Evolutionary conservation across 257 asterid genomes (phyloP).

Genomic region (Prunella vulgaris): DNA sequence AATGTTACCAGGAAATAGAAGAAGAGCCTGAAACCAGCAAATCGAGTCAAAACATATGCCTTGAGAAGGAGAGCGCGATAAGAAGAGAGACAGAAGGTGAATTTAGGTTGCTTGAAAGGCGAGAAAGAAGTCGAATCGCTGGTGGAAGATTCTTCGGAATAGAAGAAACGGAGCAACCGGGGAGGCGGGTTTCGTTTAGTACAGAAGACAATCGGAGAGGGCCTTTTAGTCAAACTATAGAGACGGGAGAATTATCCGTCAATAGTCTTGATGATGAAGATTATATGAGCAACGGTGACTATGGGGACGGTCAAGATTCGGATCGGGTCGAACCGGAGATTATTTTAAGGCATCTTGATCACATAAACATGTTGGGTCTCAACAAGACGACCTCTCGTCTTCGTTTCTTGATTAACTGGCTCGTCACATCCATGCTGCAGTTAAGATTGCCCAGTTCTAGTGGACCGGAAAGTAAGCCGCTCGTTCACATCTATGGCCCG

Average conservation of each 20-base stretch:
- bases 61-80: constrained; percentile 89
- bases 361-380: constrained; percentile 82
- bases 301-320: constrained; percentile 64
- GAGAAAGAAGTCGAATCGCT: constrained; percentile 69
- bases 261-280: constrained; percentile 72
- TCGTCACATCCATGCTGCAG: constrained; percentile 84
- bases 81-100: constrained; percentile 98
- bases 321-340: constrained; percentile 90
- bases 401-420: constrained; percentile 89
- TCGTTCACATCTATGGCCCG: constrained; percentile 90
- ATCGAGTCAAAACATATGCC: constrained; percentile 32
- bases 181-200: constrained; percentile 84
- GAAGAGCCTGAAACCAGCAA: constrained; percentile 50
- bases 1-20: constrained; percentile 53
- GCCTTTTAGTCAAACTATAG: constrained; percentile 45
- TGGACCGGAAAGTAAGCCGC: constrained; percentile 46
- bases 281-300: constrained; percentile 64
- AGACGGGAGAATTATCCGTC: constrained; percentile 60
- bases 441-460: constrained; percentile 52
- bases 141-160: constrained; percentile 85
- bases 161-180: constrained; percentile 79
- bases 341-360: constrained; percentile 79
- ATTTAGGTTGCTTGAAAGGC: constrained; percentile 81
- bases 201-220: constrained; percentile 55
- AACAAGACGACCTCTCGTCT: constrained; percentile 82